A percentile compares a stretch with the other conserved stretches of the same genome.
Evolutionary conservation across 2,329 filamentous ascomycete species (phyloP).

Genomic region (Sarocladium brachiariae): DNA sequence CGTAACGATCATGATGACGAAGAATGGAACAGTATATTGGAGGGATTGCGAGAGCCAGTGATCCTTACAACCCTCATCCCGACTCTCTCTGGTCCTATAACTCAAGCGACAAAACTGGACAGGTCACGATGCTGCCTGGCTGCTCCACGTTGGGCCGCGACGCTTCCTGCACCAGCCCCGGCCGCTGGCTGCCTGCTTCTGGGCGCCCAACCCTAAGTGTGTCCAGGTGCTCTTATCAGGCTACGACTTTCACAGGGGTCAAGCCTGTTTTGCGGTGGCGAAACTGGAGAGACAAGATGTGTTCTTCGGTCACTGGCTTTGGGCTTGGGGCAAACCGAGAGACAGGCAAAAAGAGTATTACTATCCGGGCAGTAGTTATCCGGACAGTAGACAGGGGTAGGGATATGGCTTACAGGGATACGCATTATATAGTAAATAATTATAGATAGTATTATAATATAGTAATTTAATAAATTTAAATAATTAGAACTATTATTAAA

Average conservation of each 20-base stretch:
- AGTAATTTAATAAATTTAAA: not conserved
- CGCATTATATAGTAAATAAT: not conserved
- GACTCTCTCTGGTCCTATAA: not conserved
- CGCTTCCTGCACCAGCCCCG: not conserved
- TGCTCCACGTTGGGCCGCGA: conserved; percentile 7
- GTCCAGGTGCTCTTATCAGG: no score
- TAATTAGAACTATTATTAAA: not conserved
- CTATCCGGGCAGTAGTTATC: no score
- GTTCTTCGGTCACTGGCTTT: no score
- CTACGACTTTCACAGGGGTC: not conserved
- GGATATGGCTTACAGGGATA: no score
- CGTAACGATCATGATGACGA: no score
- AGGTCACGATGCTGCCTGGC: not conserved
- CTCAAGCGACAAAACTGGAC: not conserved
- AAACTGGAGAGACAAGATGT: no score
- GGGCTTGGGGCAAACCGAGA: no score
- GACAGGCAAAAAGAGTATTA: no score
- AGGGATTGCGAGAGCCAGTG: not conserved
- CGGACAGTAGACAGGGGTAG: not conserved
- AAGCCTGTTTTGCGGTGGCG: not conserved
- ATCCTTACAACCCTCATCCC: not conserved
- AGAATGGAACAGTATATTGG: no score
- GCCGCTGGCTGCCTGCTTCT: not conserved
- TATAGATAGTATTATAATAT: not conserved
- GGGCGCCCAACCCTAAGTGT: no score